Conservation (phyloP, 768 basidiomycete genomes). For the Pisolithus microcarpus region DNA sequence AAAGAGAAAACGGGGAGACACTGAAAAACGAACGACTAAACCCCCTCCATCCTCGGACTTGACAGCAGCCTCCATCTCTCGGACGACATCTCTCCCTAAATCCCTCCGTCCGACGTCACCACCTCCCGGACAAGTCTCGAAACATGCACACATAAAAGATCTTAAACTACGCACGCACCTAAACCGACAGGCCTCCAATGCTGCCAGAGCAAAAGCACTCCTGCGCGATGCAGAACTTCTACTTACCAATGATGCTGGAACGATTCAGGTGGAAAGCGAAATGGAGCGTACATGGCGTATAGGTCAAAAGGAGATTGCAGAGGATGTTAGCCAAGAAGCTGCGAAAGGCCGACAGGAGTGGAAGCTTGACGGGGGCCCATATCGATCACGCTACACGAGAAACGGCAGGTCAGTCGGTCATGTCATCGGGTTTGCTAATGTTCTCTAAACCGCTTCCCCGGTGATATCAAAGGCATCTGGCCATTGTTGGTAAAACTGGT, state of each 20-base stretch:
- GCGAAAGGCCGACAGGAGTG: constrained; percentile 70
- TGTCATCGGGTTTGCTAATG: not conserved
- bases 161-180: constrained; percentile 71
- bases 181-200: constrained; percentile 50
- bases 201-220: constrained; percentile 54
- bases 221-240: constrained; percentile 68
- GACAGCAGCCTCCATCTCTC: constrained; percentile 51
- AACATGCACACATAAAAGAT: constrained; percentile 59
- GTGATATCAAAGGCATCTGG: constrained; percentile 56
- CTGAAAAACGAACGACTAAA: constrained; percentile 20
- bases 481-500: constrained; percentile 74
- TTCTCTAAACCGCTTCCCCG: not conserved
- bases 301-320: constrained; percentile 68
- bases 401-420: constrained; percentile 77
- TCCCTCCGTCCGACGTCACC: constrained; percentile 53
- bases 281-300: constrained; percentile 90
- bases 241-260: constrained; percentile 61
- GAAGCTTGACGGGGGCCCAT: constrained; percentile 80
- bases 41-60: constrained; percentile 31
- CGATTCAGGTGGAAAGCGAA: constrained; percentile 66
- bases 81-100: constrained; percentile 56
- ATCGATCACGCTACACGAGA: constrained; percentile 76
- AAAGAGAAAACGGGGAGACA: constrained; percentile 30
- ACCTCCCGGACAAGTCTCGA: constrained; percentile 39
- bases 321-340: constrained; percentile 65